Base-by-base conservation (phyloP, 352 stramenopile genomes). In the Hyaloperonospora arabidopsidis region DNA sequence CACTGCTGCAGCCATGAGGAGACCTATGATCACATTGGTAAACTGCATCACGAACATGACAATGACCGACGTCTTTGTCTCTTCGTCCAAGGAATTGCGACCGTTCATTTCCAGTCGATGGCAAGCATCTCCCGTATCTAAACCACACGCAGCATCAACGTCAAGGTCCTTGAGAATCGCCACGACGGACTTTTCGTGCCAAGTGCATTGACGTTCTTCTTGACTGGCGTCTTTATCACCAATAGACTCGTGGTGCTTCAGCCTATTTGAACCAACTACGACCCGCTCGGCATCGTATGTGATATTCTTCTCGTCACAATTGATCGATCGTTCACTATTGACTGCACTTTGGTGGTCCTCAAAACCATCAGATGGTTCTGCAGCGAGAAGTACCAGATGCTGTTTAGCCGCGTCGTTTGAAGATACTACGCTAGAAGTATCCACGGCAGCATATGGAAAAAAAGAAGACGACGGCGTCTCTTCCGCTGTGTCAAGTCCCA, bases 1-100 rank as follows among this genome's bases (percentile, higher is more conserved):
- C 22, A 89, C 38, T 3, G 75, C 67, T 2, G 79, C 79, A 3
- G 61, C 75, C 51, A 84, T 73, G 2, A 89, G 52, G 34, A 89
- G 61, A 5, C 63, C 77, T 48, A 89, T 86, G 62, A 89, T 89
- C 40, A 89, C 57, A 59, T 87, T 89, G 29, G 70, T 78, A 59
- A 86, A 87, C 61, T 89, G 79, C 44, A 89, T 53, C 44, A 87
- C 46, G 59, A 89, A 89, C 39, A 86, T 76, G 48, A 86, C 53
- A 45, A 72, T 59, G 23, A 86, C 43, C 1, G 76, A 73, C 1
- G 65, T 67, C 55, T 78, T 79, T 59, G 74, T 80, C 23, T 80
- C 73, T n/a, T 67, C 63, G 51, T 82, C 65, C 0, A 88, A 52
- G 40, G 63, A 60, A 44, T 88, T 88, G 5, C 55, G 58, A 6